Evolutionary conservation across 73 alveolate genomes (phyloP), one percentile per base, ranked within the genome.

Genomic region (Tetrahymena malaccensis): DNA sequence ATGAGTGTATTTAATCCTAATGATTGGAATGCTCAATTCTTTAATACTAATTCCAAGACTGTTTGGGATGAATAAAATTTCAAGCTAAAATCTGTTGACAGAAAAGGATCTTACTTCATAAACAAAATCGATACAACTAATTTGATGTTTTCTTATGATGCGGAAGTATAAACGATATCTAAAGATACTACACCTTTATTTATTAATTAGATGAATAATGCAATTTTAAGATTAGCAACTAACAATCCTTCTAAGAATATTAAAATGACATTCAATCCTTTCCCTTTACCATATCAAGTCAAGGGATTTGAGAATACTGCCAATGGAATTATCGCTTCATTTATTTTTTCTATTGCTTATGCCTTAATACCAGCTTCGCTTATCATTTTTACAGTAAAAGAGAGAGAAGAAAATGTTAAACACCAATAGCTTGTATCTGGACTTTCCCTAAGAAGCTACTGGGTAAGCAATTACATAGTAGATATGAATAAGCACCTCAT

Each of bases 361-460:
- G 96, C 99, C 19, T 96, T 99, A 94, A 98, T 99, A 25, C 99
- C 99, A 1, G 98, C 99, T 43, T 96, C 98, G 85, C 96, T 99
- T 37, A 96, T 98, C 3, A 96, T 98, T 37, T 97, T 97, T 57
- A 98, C 99, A 40, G 98, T 99, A 15, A 97, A 96, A 94, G 99
- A 99, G 96, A 97, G 99, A 97, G 99, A 99, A 96, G 97, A 94
- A 94, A 99, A 98, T 93, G 96, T 99, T 50, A 98, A 98, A 93
- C 99, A 99, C 96, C 95, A 97, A 97, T 98, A 98, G 94, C 94
- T 97, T 56, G 98, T 99, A 17, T 97, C 99, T 55, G 99, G 99
- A 17, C 96, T 99, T 93, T 94, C 97, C 21, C 97, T 98, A n/a
- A 56, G 96, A 38, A 98, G 99, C n/a, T 99, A 99, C 95, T 99